phyloP scores from a whole-genome alignment of 805 yeast species.

The Yarrowia sp. region DNA sequence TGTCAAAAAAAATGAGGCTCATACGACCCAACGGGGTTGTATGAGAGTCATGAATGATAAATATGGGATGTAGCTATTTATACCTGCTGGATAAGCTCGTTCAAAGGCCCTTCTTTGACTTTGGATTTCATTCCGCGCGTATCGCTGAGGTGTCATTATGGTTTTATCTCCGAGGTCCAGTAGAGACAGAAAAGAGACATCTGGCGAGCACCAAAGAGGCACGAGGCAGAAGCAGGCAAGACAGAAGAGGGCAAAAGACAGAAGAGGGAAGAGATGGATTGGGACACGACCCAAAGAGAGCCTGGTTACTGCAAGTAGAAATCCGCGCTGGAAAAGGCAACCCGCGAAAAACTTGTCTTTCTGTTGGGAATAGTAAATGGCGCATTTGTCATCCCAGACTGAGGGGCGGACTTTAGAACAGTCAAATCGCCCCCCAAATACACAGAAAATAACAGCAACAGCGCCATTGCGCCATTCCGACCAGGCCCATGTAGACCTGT shows the following conservation, averaged over 20 bases:
- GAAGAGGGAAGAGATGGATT: background rate
- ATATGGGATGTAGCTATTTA: background rate
- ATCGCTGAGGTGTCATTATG: background rate
- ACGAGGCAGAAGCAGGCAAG: background rate
- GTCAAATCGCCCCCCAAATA: background rate
- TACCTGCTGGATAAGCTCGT: background rate
- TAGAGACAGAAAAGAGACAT: background rate
- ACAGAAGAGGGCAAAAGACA: too few relatives aligned
- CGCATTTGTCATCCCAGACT: background rate
- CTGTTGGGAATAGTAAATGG: background rate
- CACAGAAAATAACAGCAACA: background rate
- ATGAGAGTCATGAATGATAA: too few relatives aligned
- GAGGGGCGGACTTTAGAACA: background rate
- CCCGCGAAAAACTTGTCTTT: background rate
- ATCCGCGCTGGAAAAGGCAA: too few relatives aligned
- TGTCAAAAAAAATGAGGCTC: too few relatives aligned
- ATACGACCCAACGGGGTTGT: too few relatives aligned
- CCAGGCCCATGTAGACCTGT: too few relatives aligned
- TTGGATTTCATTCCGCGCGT: slow-evolving; percentile 23
- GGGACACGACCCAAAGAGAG: background rate
- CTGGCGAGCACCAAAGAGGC: background rate
- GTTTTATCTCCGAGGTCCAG: background rate
- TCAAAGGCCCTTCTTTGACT: slow-evolving; percentile 3
- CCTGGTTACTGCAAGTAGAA: too few relatives aligned
- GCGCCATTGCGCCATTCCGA: too few relatives aligned